Evolutionary conservation across 225 moss, liverwort and hornwort genomes (phyloP).

Genomic region (Anthoceros angustus): DNA sequence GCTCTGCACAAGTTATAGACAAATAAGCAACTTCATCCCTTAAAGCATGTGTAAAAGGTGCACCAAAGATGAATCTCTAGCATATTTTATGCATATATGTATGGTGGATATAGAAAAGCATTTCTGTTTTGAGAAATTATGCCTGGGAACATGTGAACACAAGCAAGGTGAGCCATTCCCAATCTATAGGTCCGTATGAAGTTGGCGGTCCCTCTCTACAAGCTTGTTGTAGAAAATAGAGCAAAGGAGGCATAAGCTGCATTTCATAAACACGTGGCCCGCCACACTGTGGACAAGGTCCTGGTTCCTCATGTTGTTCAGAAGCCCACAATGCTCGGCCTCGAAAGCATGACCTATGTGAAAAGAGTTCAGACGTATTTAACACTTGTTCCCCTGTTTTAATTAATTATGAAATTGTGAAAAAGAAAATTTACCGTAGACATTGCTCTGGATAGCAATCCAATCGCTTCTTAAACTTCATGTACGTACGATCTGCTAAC

Average conservation of each 20-base stretch:
- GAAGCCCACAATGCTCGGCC: slow-evolving; percentile 59
- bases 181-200: slow-evolving; percentile 47
- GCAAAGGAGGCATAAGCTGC: slow-evolving; percentile 92
- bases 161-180: slow-evolving; percentile 82
- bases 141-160: slow-evolving; percentile 83
- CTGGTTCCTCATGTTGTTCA: slow-evolving; percentile 38
- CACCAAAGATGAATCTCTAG: background rate
- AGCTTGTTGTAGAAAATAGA: slow-evolving; percentile 74
- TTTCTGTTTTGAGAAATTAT: background rate
- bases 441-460: slow-evolving; percentile 78
- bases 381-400: too few species aligned
- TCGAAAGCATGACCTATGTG: slow-evolving; percentile 58
- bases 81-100: too few species aligned
- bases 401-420: background rate
- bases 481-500: slow-evolving; percentile 58
- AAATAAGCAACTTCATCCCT: background rate
- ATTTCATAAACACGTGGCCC: slow-evolving; percentile 79
- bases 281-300: slow-evolving; percentile 58
- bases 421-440: slow-evolving; percentile 28
- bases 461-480: slow-evolving; percentile 75
- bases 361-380: background rate
- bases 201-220: slow-evolving; percentile 41
- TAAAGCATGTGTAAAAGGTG: background rate
- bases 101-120: background rate
- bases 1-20: slow-evolving; percentile 27